These are phyloP conservation scores for Fraxinus nigra DNA, from an alignment of 305 asterid species.

Conservation along the genomic window DNA sequence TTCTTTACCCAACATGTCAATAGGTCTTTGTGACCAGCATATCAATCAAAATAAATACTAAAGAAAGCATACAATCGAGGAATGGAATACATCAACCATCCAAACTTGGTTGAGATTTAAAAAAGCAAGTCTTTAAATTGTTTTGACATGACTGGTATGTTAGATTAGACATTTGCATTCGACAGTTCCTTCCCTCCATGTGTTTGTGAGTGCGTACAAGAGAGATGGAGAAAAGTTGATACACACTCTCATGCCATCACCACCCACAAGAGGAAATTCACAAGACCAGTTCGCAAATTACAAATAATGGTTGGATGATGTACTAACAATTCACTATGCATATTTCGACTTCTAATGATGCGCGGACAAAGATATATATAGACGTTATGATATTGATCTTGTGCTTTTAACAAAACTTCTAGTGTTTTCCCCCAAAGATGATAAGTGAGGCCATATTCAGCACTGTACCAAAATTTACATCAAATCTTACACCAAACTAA, in stretches of 20 bases:
- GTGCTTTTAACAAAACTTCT: no score
- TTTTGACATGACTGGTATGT: not conserved
- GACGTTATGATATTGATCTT: not conserved
- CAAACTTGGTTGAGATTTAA: not conserved
- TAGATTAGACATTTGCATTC: not conserved
- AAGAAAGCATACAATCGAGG: not conserved
- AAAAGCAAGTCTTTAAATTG: not conserved
- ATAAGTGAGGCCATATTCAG: no score
- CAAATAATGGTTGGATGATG: not conserved
- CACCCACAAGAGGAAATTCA: not conserved
- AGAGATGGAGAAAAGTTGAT: not conserved
- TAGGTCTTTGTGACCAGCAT: not conserved
- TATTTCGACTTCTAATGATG: not conserved
- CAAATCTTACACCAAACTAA: no score
- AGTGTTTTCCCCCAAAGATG: no score
- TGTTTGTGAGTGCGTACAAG: no score
- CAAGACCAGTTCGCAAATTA: not conserved
- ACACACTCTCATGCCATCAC: not conserved
- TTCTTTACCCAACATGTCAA: not conserved
- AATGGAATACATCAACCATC: not conserved
- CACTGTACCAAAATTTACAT: no score
- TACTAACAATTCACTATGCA: not conserved
- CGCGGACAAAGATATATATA: no score
- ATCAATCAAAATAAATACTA: not conserved
- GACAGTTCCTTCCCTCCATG: not conserved